These are phyloP conservation scores for Neotropicomus parvogracilis DNA, from an alignment of 1,284 basidiomycete genomes.

Conservation along the genomic window DNA sequence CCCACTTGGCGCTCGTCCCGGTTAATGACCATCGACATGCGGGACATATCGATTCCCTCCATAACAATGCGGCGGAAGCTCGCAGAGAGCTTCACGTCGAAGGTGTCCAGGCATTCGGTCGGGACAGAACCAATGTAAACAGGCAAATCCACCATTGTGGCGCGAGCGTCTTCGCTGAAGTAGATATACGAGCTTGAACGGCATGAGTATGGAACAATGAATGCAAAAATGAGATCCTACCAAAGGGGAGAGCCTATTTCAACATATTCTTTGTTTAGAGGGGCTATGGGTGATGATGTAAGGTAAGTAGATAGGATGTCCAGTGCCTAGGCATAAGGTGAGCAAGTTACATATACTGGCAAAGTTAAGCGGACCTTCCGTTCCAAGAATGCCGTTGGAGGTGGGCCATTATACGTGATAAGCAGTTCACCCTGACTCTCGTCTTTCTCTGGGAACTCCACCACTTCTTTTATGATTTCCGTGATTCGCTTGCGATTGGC, in stretches of 20 bases:
- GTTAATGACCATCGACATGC: conserved; percentile 86
- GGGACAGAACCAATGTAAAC: conserved; percentile 87
- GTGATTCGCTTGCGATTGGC: conserved; percentile 58
- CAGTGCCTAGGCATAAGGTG: conserved; percentile 54
- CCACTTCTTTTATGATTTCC: conserved; percentile 54
- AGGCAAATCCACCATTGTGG: conserved; percentile 70
- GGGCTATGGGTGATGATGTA: conserved; percentile 85
- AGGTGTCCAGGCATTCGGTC: conserved; percentile 68
- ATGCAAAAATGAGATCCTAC: conserved; percentile 30
- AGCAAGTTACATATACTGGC: not conserved
- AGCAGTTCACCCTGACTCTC: conserved; percentile 91
- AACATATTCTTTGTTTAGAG: conserved; percentile 89
- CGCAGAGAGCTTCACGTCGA: conserved; percentile 67
- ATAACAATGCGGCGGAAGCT: conserved; percentile 72
- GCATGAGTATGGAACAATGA: conserved; percentile 22
- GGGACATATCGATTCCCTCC: conserved; percentile 86
- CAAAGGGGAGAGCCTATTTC: conserved; percentile 91
- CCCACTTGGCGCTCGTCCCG: conserved; percentile 83
- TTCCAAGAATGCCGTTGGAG: conserved; percentile 71
- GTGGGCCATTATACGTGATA: conserved; percentile 78
- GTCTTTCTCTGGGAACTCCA: conserved; percentile 98
- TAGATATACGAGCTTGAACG: conserved; percentile 73
- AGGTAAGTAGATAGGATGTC: conserved; percentile 88
- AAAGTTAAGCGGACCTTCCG: conserved; percentile 53
- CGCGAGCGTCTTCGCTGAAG: conserved; percentile 77